Conservation (phyloP, 176 grass and related monocot genomes). For the Oryza meyeriana region DNA sequence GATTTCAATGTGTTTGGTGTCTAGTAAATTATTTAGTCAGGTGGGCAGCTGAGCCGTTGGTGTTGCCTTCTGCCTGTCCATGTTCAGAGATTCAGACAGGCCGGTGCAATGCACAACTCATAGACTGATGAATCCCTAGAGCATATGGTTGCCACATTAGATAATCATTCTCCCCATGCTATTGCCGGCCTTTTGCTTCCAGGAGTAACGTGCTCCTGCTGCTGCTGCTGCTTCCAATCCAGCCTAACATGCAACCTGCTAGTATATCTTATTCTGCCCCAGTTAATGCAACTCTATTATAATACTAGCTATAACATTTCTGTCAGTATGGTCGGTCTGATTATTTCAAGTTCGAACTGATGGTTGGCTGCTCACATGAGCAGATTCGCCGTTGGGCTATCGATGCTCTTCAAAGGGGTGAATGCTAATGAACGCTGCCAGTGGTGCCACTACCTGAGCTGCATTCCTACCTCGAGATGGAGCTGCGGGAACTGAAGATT, state of each 20-base stretch:
- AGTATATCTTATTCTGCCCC: neutral
- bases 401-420: conserved; percentile 78
- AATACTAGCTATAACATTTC: neutral
- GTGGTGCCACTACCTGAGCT: conserved; percentile 95
- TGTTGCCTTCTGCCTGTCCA: neutral
- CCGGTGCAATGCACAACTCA: no score
- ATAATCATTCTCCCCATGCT: neutral
- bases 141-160: neutral
- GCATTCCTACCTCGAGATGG: conserved; percentile 85
- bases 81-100: neutral
- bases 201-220: neutral
- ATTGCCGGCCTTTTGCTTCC: neutral
- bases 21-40: neutral
- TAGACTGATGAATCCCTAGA: neutral
- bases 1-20: neutral
- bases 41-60: neutral
- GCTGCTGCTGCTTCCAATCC: neutral
- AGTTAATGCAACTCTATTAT: neutral
- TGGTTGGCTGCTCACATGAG: neutral
- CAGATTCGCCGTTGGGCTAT: conserved; percentile 63
- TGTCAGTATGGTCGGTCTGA: conserved; percentile 24
- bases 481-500: conserved; percentile 59
- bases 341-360: conserved; percentile 21
- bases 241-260: neutral
- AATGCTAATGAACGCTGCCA: conserved; percentile 80